phyloP scores from a whole-genome alignment of 2,329 filamentous ascomycete genomes.

The Fusarium sp. region DNA sequence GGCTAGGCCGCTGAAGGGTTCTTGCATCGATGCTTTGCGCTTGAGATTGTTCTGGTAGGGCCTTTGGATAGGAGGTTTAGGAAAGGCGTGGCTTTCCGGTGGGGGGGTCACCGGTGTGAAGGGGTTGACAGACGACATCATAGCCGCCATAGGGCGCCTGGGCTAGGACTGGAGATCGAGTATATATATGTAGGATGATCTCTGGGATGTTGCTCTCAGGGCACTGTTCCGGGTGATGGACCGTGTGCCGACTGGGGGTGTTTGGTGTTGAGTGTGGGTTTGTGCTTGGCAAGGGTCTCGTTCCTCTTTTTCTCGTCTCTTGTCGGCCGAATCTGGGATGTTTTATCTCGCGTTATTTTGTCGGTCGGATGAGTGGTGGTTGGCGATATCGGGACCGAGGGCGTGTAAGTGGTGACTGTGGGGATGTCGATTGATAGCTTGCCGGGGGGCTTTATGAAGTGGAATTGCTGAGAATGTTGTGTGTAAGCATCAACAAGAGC shows the following conservation, averaged over 20 bases:
- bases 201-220: conserved; percentile 9
- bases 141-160: conserved; percentile 44
- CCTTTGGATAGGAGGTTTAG: conserved; percentile 46
- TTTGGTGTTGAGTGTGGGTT: conserved; percentile 16
- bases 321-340: conserved; percentile 10
- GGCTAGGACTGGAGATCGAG: conserved; percentile 20
- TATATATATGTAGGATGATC: conserved; percentile 33
- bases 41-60: conserved; percentile 44
- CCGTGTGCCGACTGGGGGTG: conserved; percentile 20
- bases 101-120: conserved; percentile 46
- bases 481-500: conserved; percentile 32
- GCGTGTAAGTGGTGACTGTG: conserved; percentile 34
- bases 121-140: conserved; percentile 48
- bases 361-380: conserved; percentile 14
- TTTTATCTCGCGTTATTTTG: conserved; percentile 25
- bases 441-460: conserved; percentile 13
- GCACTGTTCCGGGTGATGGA: conserved; percentile 25
- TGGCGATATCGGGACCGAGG: conserved; percentile 18
- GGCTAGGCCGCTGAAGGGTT: conserved; percentile 29
- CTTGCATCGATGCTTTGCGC: conserved; percentile 44
- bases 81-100: conserved; percentile 45
- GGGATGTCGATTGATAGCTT: conserved; percentile 20
- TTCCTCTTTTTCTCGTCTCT: conserved; percentile 30
- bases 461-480: conserved; percentile 17
- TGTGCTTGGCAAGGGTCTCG: conserved; percentile 18